phyloP scores from a whole-genome alignment of 129 eudicot species.

The Chrysanthemum seticuspe region DNA sequence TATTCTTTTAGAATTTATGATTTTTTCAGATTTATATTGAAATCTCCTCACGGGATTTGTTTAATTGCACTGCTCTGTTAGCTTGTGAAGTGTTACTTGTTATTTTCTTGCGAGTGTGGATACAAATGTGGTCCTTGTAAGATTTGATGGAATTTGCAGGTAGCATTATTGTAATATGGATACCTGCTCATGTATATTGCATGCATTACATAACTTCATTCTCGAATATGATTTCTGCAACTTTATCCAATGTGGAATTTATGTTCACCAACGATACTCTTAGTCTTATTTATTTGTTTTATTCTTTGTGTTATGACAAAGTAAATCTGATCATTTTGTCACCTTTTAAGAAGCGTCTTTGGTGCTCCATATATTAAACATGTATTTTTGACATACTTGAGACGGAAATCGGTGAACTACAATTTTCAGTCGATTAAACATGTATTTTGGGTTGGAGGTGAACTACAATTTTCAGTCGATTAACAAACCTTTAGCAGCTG shows the following conservation, averaged over 20 bases:
- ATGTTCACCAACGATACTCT: no score
- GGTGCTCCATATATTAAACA: background rate
- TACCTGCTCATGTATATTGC: slow-evolving; percentile 22
- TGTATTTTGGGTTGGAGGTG: no score
- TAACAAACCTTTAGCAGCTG: no score
- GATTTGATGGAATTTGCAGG: slow-evolving; percentile 5
- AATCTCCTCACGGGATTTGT: slow-evolving; percentile 11
- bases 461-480: no score
- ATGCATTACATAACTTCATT: slow-evolving; percentile 12
- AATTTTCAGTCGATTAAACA: no score
- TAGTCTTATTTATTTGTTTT: background rate
- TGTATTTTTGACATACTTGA: no score
- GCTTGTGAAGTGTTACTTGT: slow-evolving; percentile 12
- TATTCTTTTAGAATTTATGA: slow-evolving; percentile 9
- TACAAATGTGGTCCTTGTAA: slow-evolving; percentile 14
- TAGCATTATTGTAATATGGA: background rate
- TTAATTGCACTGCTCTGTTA: slow-evolving; percentile 15
- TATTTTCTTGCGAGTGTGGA: slow-evolving; percentile 14
- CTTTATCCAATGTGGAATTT: no score
- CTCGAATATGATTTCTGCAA: background rate
- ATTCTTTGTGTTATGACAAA: no score
- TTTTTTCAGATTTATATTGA: slow-evolving; percentile 15
- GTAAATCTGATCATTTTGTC: no score
- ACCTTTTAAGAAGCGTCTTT: background rate
- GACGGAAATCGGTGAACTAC: no score